Conservation (phyloP, 1,284 basidiomycete species). For the Heterobasidion parviporum region DNA sequence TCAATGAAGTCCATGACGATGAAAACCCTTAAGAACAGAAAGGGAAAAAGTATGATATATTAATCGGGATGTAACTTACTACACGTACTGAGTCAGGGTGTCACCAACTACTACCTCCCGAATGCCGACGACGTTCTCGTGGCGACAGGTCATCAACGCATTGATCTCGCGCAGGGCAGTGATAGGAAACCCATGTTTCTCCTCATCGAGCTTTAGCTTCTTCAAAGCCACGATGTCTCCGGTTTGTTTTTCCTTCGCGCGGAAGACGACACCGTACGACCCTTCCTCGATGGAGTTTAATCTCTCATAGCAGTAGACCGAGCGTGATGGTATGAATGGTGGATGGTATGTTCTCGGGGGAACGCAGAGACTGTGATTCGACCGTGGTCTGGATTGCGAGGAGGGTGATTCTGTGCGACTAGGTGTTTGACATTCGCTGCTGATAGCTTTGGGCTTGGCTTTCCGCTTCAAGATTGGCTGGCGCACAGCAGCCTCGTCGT, state of each 20-base stretch:
- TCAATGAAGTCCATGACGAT: slow-evolving; percentile 99
- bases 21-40: slow-evolving; percentile 64
- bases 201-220: slow-evolving; percentile 96
- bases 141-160: slow-evolving; percentile 85
- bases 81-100: slow-evolving; percentile 92
- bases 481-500: slow-evolving; percentile 9
- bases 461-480: slow-evolving; percentile 18
- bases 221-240: slow-evolving; percentile 96
- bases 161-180: slow-evolving; percentile 94
- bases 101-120: slow-evolving; percentile 99
- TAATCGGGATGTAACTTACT: slow-evolving; percentile 1
- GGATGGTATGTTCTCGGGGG: slow-evolving; percentile 74
- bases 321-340: slow-evolving; percentile 73
- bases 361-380: slow-evolving; percentile 55
- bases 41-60: slow-evolving; percentile 1
- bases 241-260: slow-evolving; percentile 88
- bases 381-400: slow-evolving; percentile 15
- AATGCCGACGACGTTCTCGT: slow-evolving; percentile 93
- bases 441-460: slow-evolving; percentile 9
- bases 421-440: background rate
- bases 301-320: slow-evolving; percentile 87
- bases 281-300: slow-evolving; percentile 99
- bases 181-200: slow-evolving; percentile 97
- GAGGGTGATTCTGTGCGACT: background rate
- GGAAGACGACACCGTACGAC: slow-evolving; percentile 95